A percentile compares a stretch with the other conserved stretches of the same genome.
These are phyloP conservation scores for Papilionanthe hybrid DNA, from an alignment of 116 monocot genomes.

Conservation along the genomic window DNA sequence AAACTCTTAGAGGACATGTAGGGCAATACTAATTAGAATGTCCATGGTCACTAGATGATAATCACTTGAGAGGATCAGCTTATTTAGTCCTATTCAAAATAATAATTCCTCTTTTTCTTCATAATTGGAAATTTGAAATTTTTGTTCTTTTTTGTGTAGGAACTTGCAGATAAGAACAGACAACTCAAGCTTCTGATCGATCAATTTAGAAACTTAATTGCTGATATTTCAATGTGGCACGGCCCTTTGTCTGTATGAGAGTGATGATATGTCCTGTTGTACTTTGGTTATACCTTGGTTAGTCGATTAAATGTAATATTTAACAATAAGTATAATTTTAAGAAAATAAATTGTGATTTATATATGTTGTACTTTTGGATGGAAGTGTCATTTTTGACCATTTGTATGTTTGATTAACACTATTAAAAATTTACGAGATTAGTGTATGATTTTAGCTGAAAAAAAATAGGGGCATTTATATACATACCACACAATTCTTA, in stretches of 20 bases:
- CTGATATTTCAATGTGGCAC: constrained; percentile 81
- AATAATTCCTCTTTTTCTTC: background rate
- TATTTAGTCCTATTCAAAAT: background rate
- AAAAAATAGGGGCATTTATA: no score
- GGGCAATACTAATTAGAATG: background rate
- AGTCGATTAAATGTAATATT: no score
- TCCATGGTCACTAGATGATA: background rate
- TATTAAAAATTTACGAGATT: no score
- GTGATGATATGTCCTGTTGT: background rate
- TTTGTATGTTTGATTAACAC: no score
- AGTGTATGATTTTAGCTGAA: no score
- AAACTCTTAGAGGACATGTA: no score
- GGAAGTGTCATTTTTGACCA: no score
- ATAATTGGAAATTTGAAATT: no score
- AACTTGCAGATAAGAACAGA: constrained; percentile 66
- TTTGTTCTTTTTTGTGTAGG: constrained; percentile 53
- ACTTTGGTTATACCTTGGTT: background rate
- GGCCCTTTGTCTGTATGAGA: constrained; percentile 44
- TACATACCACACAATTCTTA: no score
- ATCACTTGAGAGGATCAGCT: background rate
- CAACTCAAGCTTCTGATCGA: constrained; percentile 71
- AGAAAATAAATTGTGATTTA: no score
- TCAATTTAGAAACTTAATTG: constrained; percentile 66
- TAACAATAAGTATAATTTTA: no score
- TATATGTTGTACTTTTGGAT: no score